Evolutionary conservation across 2,329 filamentous ascomycete species (phyloP).

Genomic region (Passalora sequoiae): DNA sequence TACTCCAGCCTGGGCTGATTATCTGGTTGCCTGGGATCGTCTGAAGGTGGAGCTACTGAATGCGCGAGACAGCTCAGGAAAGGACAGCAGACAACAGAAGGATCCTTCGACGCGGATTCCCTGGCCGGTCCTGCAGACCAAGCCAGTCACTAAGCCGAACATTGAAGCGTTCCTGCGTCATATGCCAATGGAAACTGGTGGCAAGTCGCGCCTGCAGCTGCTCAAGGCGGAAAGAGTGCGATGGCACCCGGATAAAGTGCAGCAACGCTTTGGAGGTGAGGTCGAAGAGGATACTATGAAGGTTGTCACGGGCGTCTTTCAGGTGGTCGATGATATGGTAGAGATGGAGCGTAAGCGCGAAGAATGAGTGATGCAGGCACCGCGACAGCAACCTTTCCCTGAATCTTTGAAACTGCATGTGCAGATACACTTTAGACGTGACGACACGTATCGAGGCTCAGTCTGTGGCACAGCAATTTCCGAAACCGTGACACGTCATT

Average conservation of each 20-base stretch:
- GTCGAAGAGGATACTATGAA: conserved; percentile 69
- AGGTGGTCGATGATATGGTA: conserved; percentile 64
- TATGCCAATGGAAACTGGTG: conserved; percentile 36
- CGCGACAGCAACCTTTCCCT: too few species aligned
- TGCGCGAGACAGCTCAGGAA: conserved; percentile 3
- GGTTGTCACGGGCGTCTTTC: conserved; percentile 83
- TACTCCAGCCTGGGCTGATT: conserved; percentile 26
- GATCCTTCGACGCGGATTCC: conserved; percentile 44
- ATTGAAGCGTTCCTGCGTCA: conserved; percentile 66
- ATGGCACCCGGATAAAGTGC: conserved; percentile 98
- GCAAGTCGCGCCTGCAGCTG: conserved; percentile 38
- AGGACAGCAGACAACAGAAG: conserved; percentile 12
- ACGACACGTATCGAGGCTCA: too few species aligned
- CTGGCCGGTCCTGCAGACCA: conserved; percentile 69
- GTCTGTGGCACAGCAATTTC: too few species aligned
- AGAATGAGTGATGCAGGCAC: too few species aligned
- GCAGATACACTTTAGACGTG: too few species aligned
- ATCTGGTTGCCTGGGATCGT: conserved; percentile 29
- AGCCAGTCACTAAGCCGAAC: conserved; percentile 51
- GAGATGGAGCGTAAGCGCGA: conserved; percentile 25
- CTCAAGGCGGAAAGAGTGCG: conserved; percentile 82
- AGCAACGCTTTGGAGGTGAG: conserved; percentile 72
- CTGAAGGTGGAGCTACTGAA: conserved; percentile 27
- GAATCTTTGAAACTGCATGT: too few species aligned
- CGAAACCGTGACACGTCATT: too few species aligned